These are phyloP conservation scores for Naganishia liquefaciens DNA, from an alignment of 1,284 basidiomycete species.

Conservation along the genomic window DNA sequence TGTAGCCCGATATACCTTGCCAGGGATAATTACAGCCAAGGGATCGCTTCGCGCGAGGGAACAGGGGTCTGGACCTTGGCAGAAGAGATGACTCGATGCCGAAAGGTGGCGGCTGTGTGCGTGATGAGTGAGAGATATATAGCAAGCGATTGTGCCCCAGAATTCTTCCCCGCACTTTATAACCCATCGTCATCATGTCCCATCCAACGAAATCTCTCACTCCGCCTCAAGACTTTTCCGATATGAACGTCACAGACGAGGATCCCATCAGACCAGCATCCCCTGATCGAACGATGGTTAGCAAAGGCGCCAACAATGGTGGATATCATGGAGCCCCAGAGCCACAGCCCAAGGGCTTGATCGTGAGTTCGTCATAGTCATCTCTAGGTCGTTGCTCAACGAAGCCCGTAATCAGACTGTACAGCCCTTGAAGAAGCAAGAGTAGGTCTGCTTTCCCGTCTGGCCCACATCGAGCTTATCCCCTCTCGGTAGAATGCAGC, in stretches of 20 bases:
- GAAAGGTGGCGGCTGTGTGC: too few relatives aligned
- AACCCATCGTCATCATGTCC: not conserved
- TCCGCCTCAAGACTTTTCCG: constrained; percentile 13
- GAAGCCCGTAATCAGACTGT: constrained; percentile 39
- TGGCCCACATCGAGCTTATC: too few relatives aligned
- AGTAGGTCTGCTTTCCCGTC: constrained; percentile 39
- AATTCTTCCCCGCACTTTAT: not conserved
- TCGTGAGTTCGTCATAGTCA: constrained; percentile 12
- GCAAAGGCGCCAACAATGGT: constrained; percentile 11
- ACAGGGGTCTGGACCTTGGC: too few relatives aligned
- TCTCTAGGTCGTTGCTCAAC: not conserved
- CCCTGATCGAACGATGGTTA: constrained; percentile 26
- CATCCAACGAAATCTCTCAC: constrained; percentile 1
- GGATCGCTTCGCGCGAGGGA: too few relatives aligned
- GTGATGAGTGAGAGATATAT: constrained; percentile 1
- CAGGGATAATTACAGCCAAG: too few relatives aligned
- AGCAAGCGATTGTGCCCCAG: not conserved
- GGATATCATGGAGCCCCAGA: constrained; percentile 28
- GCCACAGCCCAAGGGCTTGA: constrained; percentile 7
- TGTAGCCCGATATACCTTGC: too few relatives aligned
- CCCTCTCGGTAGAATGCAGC: constrained; percentile 52
- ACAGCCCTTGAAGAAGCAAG: constrained; percentile 51
- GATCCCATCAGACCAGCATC: constrained; percentile 28
- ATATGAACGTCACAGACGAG: constrained; percentile 29
- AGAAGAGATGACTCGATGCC: too few relatives aligned